Evolutionary conservation across 1,139 yeast species (phyloP).

Genomic region (Candida glucosophila): DNA sequence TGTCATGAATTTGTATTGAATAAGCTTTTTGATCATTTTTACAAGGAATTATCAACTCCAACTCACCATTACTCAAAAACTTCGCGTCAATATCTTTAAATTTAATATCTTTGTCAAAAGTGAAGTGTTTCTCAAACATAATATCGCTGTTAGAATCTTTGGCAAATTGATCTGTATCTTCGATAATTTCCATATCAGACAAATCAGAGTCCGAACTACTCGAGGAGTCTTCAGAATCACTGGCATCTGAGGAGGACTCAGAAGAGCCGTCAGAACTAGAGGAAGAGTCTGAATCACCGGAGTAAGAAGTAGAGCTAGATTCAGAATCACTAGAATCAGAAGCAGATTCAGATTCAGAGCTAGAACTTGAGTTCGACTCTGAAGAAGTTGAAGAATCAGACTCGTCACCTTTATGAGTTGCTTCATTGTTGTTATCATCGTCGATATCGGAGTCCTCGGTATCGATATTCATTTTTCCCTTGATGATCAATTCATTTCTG

Average conservation of each 20-base stretch:
- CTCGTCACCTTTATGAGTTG: conserved; percentile 6
- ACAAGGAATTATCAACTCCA: conserved; percentile 37
- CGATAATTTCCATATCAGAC: conserved; percentile 29
- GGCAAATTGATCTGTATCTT: conserved; percentile 33
- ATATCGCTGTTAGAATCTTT: conserved; percentile 34
- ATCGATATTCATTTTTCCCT: conserved; percentile 35
- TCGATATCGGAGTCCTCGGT: conserved; percentile 12
- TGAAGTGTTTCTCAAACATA: conserved; percentile 37
- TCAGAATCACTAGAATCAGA: conserved; percentile 5
- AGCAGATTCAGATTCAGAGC: conserved; percentile 9
- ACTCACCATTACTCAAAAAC: conserved; percentile 31
- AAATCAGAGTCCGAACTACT: conserved; percentile 8
- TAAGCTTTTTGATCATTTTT: no score
- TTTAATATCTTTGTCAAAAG: conserved; percentile 34
- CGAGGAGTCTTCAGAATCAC: conserved; percentile 3
- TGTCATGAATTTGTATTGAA: no score
- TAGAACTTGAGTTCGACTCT: conserved; percentile 6
- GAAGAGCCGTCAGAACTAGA: conserved; percentile 7
- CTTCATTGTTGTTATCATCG: conserved; percentile 11
- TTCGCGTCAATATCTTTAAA: conserved; percentile 32
- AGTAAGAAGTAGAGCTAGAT: conserved; percentile 7
- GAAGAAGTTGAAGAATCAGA: conserved; percentile 6
- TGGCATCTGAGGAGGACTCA: conserved; percentile 2
- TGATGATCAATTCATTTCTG: conserved; percentile 36
- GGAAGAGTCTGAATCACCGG: conserved; percentile 9